Evolutionary conservation across 2,329 filamentous ascomycete genomes (phyloP), one percentile per base, ranked within the genome.

Genomic region (Venturia pyrina): DNA sequence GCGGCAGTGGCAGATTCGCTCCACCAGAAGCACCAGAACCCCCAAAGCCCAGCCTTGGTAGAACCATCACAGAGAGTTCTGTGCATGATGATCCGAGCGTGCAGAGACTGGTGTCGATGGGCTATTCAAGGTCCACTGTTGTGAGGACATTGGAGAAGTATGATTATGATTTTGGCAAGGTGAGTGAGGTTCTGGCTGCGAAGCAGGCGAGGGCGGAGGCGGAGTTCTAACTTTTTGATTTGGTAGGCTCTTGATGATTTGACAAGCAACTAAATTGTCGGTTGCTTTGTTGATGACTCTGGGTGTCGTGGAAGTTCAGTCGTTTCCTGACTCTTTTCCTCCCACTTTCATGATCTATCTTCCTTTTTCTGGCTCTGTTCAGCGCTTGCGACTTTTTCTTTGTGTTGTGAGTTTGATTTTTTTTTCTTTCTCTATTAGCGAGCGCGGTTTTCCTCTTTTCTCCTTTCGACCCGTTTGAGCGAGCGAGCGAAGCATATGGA

Each of bases 81-180:
- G 89, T 89, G 72, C 90, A 96, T 72, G 93, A 98, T 73, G 93
- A 98, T 73, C 89, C 91, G 10, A 93, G 96, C 66, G 79, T 98
- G 70, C 96, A 96, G 81, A 88, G 92, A 70, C 76, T 98, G 73
- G 96, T 91, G 0, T 83, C 85, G 11, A 96, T 98, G 92, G 93
- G 93, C 0, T 98, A 96, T 74, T 78, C 86, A 5, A 83, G 93
- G 40, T 79, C 82, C 8, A 87, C 90, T 63, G 89, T 91, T 19
- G 79, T 97, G 44, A 81, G 82, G 62, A 93, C 95, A 32, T 79
- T 98, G 74, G 93, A 98, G 81, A 93, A 93, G 76, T 96, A 90
- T 75, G 92, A 98, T 78, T 97, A 98, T 78, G 95, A 97, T 76
- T 83, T 97, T 74, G 92, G 96, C 78, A 91, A 90, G 85, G 93